Evolutionary conservation across 2,329 filamentous ascomycete species (phyloP).

Genomic region (Aureobasidium pullulans): DNA sequence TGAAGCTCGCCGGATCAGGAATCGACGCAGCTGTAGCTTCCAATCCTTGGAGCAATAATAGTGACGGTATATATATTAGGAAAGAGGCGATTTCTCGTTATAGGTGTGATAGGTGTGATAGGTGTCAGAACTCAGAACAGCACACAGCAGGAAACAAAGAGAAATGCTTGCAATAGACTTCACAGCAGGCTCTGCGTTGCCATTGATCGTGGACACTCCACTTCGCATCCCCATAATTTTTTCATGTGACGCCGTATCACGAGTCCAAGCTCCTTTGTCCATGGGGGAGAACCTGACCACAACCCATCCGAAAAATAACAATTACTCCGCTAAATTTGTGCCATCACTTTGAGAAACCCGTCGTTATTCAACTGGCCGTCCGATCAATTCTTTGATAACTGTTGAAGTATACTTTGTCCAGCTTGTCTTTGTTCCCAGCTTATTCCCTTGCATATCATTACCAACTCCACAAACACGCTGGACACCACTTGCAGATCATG

Average conservation of each 20-base stretch:
- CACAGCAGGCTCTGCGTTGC: not conserved
- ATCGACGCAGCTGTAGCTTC: not conserved
- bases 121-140: not conserved
- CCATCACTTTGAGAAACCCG: not conserved
- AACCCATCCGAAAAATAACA: not conserved
- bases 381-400: not conserved
- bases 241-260: constrained; percentile 4
- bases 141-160: not conserved
- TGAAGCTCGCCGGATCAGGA: not conserved
- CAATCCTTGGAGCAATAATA: not conserved
- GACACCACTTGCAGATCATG: not conserved
- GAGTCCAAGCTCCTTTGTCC: constrained; percentile 4
- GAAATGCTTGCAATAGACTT: not conserved
- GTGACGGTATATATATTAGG: not conserved
- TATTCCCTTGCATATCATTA: not conserved
- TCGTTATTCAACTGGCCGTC: not conserved
- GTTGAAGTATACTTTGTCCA: not conserved
- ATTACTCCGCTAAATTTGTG: no score
- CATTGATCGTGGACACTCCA: not conserved
- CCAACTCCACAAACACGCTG: not conserved
- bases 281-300: not conserved
- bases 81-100: not conserved
- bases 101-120: not conserved
- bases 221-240: constrained; percentile 6
- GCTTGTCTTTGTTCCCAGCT: not conserved